Evolutionary conservation across 108 stramenopile genomes (phyloP), one percentile per base, ranked within the genome.

Genomic region (Nitzschia sp.): DNA sequence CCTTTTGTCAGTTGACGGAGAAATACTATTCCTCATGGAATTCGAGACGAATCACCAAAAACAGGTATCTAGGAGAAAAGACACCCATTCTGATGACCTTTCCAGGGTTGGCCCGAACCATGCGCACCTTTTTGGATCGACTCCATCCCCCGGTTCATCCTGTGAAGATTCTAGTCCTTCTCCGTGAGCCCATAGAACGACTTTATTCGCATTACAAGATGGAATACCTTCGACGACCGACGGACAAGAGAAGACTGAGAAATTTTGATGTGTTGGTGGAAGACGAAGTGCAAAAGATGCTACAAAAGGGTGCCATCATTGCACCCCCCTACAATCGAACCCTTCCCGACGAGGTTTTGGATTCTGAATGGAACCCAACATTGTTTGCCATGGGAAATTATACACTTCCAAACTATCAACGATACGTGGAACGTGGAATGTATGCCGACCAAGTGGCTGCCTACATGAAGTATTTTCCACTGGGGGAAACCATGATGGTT

Each of bases 191-290:
- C 15, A 86, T 91, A 15, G 79, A 77, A 21, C 80, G 95, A 25
- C 91, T 91, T n/a, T 74, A 64, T 53, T 87, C 85, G 14, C 93
- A 94, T 63, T 93, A 91, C 74, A 84, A 88, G 40, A 95, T 96
- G 95, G 76, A 85, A 2, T 17, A 48, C 6, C 46, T 50, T 19
- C 48, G 19, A 6, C 48, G 48, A 2, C 8, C 29, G 6, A 11
- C 6, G 15, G 29, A 20, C 17, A 50, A 17, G 48, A 50, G 19
- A 50, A 15, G 15, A 6, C 17, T 48, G 46, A 17, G 3, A 1
- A 48, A 17, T 6, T 50, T 50, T 6, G 19, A 58, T 12, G 57
- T n/a, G 1, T 25, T 41, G 15, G 7, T 58, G 15, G 11, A n/a
- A 15, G 8, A 38, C 2, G 57, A 58, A 58, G 57, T 58, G 29